Evolutionary conservation across 1,139 yeast genomes (phyloP).

Genomic region (Kurtzmaniella quercitrusa): DNA sequence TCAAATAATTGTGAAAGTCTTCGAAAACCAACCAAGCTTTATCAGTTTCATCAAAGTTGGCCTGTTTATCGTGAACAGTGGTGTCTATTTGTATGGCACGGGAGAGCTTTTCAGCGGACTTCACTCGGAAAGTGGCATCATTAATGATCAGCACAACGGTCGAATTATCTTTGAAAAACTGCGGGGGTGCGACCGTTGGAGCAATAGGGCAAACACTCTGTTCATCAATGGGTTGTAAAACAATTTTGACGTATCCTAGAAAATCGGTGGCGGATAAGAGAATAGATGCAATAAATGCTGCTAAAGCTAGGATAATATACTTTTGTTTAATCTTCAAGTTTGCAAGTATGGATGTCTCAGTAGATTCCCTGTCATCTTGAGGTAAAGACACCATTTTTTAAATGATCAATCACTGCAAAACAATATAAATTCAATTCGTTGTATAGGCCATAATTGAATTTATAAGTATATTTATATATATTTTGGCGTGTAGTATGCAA

Average conservation of each 20-base stretch:
- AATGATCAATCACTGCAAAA: too few relatives aligned
- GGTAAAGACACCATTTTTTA: too few relatives aligned
- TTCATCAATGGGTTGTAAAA: conserved; percentile 17
- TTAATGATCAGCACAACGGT: conserved; percentile 14
- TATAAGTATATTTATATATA: too few relatives aligned
- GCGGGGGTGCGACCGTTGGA: conserved; percentile 17
- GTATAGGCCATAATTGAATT: too few relatives aligned
- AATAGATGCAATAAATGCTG: conserved; percentile 12
- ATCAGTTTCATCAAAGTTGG: conserved; percentile 23
- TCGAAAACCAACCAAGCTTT: conserved; percentile 21
- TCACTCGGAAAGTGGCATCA: conserved; percentile 22
- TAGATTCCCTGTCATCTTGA: too few relatives aligned
- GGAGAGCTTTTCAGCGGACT: conserved; percentile 22
- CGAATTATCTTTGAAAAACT: conserved; percentile 17
- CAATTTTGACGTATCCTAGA: conserved; percentile 19
- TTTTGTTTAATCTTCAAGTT: not conserved
- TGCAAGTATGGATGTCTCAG: not conserved
- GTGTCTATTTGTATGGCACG: conserved; percentile 32
- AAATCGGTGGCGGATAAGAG: conserved; percentile 20
- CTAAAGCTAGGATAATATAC: conserved; percentile 1
- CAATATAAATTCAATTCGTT: too few relatives aligned
- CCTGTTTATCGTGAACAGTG: conserved; percentile 29
- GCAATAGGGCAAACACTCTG: conserved; percentile 15
- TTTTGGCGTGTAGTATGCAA: too few relatives aligned
- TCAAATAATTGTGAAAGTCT: conserved; percentile 15